phyloP scores from a whole-genome alignment of 352 stramenopile genomes.

The Phytophthora aleatoria region DNA sequence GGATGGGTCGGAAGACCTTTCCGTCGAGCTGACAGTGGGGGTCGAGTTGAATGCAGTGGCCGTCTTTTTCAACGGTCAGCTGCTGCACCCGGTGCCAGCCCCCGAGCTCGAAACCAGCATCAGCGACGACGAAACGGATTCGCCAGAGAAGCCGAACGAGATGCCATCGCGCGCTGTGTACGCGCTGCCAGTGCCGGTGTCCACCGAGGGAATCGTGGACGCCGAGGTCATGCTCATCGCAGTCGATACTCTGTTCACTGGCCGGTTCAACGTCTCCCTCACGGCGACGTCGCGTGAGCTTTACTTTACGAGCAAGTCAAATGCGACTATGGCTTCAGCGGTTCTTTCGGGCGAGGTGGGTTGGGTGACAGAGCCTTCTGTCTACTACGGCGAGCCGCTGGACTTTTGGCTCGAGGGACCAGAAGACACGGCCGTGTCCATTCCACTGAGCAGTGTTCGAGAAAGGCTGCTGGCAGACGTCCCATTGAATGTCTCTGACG shows the following conservation, averaged over 20 bases:
- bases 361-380: constrained; percentile 12
- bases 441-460: constrained; percentile 11
- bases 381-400: constrained; percentile 17
- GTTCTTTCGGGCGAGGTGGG: constrained; percentile 16
- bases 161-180: constrained; percentile 1
- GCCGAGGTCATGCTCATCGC: constrained; percentile 23
- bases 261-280: constrained; percentile 19
- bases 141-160: background rate
- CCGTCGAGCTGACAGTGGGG: constrained; percentile 4
- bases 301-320: constrained; percentile 15
- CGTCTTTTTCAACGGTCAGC: constrained; percentile 25
- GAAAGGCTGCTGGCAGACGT: constrained; percentile 8
- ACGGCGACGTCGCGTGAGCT: constrained; percentile 24
- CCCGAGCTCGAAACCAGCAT: background rate
- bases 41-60: constrained; percentile 4
- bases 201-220: constrained; percentile 12
- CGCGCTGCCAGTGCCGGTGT: constrained; percentile 9
- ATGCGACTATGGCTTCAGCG: constrained; percentile 11
- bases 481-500: background rate
- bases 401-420: constrained; percentile 23
- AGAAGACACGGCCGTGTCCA: constrained; percentile 9
- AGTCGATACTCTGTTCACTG: constrained; percentile 3
- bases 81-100: background rate
- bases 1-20: constrained; percentile 30
- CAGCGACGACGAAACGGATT: constrained; percentile 8